Evolutionary conservation across 2,329 filamentous ascomycete species (phyloP).

Genomic region (Gliomastix tumulicola): DNA sequence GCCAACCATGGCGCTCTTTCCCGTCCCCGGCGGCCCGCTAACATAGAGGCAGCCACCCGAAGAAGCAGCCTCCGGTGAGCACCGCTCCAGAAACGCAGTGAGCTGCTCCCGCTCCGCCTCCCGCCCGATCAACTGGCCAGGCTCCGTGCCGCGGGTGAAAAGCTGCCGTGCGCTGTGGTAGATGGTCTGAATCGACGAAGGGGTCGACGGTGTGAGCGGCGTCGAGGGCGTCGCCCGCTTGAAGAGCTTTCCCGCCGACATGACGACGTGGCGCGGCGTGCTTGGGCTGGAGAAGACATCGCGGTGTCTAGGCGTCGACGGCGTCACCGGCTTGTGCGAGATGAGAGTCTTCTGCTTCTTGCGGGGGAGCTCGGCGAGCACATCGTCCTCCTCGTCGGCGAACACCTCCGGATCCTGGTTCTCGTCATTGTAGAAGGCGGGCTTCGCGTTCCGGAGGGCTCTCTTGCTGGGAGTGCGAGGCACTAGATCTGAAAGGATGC

Average conservation of each 20-base stretch:
- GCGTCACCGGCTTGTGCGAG: conserved; percentile 51
- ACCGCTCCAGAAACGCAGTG: conserved; percentile 58
- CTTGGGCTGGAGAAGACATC: conserved; percentile 69
- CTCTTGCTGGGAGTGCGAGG: conserved; percentile 4
- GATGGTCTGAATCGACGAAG: conserved; percentile 62
- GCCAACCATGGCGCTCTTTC: conserved; percentile 89
- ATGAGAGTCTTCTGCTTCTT: conserved; percentile 18
- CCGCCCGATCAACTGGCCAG: conserved; percentile 70
- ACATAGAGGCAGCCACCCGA: conserved; percentile 83
- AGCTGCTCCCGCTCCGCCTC: conserved; percentile 63
- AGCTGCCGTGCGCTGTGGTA: conserved; percentile 84
- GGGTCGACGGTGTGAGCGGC: conserved; percentile 61
- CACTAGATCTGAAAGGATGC: background rate
- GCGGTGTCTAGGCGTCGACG: conserved; percentile 69
- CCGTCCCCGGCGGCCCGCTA: conserved; percentile 90
- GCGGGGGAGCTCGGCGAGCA: conserved; percentile 22
- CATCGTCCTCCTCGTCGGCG: conserved; percentile 28
- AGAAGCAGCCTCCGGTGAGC: conserved; percentile 36
- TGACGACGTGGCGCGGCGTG: conserved; percentile 79
- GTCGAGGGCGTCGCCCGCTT: conserved; percentile 76
- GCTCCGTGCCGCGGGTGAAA: conserved; percentile 73
- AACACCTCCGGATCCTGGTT: conserved; percentile 51
- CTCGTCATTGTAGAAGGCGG: conserved; percentile 52
- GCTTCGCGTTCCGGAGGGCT: conserved; percentile 27
- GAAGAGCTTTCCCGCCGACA: conserved; percentile 65